Percentiles rank a stretch among this genome's conserved stretches.
Evolutionary conservation across 108 stramenopile genomes (phyloP).

Genomic region (Pseudonitzschia pungens): DNA sequence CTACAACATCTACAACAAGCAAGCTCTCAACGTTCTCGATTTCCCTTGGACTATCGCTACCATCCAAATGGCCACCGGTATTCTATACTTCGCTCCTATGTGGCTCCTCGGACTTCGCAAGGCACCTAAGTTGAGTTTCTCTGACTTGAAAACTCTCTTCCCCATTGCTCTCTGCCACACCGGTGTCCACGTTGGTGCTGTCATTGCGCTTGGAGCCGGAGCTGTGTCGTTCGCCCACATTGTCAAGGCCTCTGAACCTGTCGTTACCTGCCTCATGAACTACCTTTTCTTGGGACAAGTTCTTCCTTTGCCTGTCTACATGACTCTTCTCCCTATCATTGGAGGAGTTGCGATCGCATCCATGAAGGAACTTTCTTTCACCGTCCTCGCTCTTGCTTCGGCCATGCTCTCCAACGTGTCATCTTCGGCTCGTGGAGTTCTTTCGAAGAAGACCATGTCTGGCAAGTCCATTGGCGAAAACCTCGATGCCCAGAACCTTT

Average conservation of each 20-base stretch:
- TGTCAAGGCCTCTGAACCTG: slow-evolving; percentile 99
- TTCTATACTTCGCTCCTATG: slow-evolving; percentile 85
- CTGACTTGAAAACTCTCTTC: slow-evolving; percentile 88
- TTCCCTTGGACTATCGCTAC: slow-evolving; percentile 96
- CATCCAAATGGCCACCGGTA: slow-evolving; percentile 93
- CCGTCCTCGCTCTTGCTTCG: slow-evolving; percentile 88
- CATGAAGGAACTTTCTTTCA: slow-evolving; percentile 97
- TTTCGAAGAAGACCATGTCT: slow-evolving; percentile 93
- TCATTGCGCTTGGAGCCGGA: slow-evolving; percentile 95
- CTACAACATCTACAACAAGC: slow-evolving; percentile 99
- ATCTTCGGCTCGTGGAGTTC: slow-evolving; percentile 93
- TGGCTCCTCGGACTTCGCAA: slow-evolving; percentile 88
- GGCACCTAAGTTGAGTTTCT: slow-evolving; percentile 85
- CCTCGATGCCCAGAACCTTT: slow-evolving; percentile 95
- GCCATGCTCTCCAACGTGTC: slow-evolving; percentile 98
- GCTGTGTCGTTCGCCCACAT: slow-evolving; percentile 99
- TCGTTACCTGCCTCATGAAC: slow-evolving; percentile 92
- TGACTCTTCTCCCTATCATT: slow-evolving; percentile 95
- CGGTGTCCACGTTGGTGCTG: slow-evolving; percentile 95
- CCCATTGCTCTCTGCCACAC: slow-evolving; percentile 97
- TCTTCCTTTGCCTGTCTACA: slow-evolving; percentile 84
- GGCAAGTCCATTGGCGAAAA: slow-evolving; percentile 96
- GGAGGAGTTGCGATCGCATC: slow-evolving; percentile 97
- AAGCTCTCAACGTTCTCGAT: slow-evolving; percentile 87
- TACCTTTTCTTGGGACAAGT: slow-evolving; percentile 87